phyloP scores from a whole-genome alignment of 148 eudicot species.

The Talinum fruticosum region DNA sequence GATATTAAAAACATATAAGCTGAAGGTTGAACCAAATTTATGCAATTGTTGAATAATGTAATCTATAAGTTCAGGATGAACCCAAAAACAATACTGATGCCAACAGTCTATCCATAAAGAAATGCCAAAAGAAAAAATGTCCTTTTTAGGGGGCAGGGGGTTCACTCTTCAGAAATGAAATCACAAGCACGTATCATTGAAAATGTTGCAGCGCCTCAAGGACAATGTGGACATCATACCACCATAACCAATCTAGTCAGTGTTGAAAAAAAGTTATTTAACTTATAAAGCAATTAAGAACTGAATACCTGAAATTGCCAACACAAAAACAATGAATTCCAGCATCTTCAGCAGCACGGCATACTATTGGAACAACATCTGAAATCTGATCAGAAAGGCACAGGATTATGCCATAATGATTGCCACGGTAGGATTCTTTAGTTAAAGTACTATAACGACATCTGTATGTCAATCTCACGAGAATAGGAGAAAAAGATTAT shows the following conservation, averaged over 20 bases:
- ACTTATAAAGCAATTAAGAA: slow-evolving; percentile 5
- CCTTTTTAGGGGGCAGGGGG: neutral
- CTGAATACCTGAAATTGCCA: slow-evolving; percentile 79
- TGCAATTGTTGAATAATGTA: neutral
- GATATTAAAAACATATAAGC: no score
- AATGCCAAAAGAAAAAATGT: neutral
- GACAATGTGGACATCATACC: neutral
- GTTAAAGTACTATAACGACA: neutral
- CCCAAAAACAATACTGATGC: no score
- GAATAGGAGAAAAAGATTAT: neutral
- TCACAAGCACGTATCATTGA: neutral
- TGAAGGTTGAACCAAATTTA: neutral
- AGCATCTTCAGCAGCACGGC: slow-evolving; percentile 98
- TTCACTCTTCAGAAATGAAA: neutral
- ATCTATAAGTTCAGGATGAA: no score
- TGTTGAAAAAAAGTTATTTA: neutral
- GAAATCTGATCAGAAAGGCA: slow-evolving; percentile 53
- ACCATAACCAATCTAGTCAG: neutral
- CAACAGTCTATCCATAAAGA: neutral
- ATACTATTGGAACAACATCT: slow-evolving; percentile 98
- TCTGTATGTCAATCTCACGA: neutral
- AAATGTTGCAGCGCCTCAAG: neutral
- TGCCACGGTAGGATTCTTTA: neutral
- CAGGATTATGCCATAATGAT: slow-evolving; percentile 4
- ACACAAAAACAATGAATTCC: slow-evolving; percentile 89